Evolutionary conservation across 148 eudicot species (phyloP).

Genomic region (Silene conica): DNA sequence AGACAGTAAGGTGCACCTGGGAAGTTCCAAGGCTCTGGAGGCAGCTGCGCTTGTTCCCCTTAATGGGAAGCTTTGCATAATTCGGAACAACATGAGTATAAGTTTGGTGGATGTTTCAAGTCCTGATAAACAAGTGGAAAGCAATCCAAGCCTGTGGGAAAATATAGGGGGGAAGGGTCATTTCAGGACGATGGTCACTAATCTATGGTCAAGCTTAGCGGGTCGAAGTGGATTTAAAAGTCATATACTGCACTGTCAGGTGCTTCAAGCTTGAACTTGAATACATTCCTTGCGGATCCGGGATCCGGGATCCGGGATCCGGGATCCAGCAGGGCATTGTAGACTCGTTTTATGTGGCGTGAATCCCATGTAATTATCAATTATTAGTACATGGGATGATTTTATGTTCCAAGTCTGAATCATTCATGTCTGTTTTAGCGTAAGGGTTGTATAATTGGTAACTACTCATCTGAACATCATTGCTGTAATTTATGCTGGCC

Average conservation of each 20-base stretch:
- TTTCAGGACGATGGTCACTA: conserved; percentile 63
- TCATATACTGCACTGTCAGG: conserved; percentile 88
- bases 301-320: too few relatives aligned
- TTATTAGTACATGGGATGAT: not conserved
- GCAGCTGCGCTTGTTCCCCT: conserved; percentile 92
- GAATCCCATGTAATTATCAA: not conserved
- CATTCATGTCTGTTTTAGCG: not conserved
- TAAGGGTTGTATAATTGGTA: conserved; percentile 10
- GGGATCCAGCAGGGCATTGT: not conserved
- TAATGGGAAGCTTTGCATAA: conserved; percentile 85
- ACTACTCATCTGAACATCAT: not conserved
- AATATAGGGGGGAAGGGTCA: conserved; percentile 69
- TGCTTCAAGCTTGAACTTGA: conserved; percentile 56
- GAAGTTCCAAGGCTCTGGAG: conserved; percentile 79
- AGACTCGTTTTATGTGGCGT: not conserved
- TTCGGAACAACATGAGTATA: conserved; percentile 89
- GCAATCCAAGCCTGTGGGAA: conserved; percentile 81
- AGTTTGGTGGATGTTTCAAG: conserved; percentile 82
- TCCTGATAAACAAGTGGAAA: conserved; percentile 67
- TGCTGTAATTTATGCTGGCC: not conserved
- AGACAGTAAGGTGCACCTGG: conserved; percentile 80
- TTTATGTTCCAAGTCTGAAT: not conserved
- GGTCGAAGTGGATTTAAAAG: conserved; percentile 76
- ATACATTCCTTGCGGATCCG: not conserved
- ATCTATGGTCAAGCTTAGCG: conserved; percentile 77